Evolutionary conservation across 2,329 filamentous ascomycete species (phyloP).

Genomic region (Neonectria ditissima): DNA sequence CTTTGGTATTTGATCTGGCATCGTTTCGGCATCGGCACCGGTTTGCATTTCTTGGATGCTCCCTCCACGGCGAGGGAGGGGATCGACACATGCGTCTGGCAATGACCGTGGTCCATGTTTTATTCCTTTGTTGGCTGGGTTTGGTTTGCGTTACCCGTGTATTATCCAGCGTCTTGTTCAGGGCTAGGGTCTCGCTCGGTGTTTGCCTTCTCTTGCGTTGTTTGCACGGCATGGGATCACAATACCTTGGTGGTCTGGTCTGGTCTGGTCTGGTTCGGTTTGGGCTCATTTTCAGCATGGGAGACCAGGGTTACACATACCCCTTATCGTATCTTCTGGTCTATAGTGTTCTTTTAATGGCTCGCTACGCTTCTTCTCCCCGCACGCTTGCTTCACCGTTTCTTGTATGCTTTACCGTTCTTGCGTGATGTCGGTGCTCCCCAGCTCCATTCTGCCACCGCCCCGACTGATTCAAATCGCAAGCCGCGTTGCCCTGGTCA

Average conservation of each 20-base stretch:
- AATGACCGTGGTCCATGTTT: neutral
- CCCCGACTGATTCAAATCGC: neutral
- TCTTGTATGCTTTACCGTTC: slow-evolving; percentile 5
- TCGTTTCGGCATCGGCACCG: slow-evolving; percentile 25
- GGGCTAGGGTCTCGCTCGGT: slow-evolving; percentile 11
- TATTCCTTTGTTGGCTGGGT: neutral
- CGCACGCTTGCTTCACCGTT: slow-evolving; percentile 2
- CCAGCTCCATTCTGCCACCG: neutral
- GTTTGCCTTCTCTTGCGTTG: slow-evolving; percentile 13
- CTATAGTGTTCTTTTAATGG: slow-evolving; percentile 37
- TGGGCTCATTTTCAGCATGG: slow-evolving; percentile 31
- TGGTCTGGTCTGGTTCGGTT: slow-evolving; percentile 18
- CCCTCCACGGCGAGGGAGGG: slow-evolving; percentile 16
- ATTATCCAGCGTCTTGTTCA: slow-evolving; percentile 23
- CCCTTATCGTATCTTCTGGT: slow-evolving; percentile 45
- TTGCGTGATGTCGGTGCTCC: neutral
- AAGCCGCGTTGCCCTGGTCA: neutral
- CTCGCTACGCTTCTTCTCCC: slow-evolving; percentile 21
- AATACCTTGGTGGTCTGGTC: slow-evolving; percentile 14
- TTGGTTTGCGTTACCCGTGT: slow-evolving; percentile 7
- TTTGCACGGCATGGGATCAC: slow-evolving; percentile 28
- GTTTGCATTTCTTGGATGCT: slow-evolving; percentile 32
- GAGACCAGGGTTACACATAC: slow-evolving; percentile 45
- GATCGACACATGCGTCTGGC: slow-evolving; percentile 1
- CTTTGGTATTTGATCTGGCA: slow-evolving; percentile 36